A percentile compares a stretch with the other conserved stretches of the same genome.
Evolutionary conservation across 169 alveolate species (phyloP).

Genomic region (Plasmodium falciparum): DNA sequence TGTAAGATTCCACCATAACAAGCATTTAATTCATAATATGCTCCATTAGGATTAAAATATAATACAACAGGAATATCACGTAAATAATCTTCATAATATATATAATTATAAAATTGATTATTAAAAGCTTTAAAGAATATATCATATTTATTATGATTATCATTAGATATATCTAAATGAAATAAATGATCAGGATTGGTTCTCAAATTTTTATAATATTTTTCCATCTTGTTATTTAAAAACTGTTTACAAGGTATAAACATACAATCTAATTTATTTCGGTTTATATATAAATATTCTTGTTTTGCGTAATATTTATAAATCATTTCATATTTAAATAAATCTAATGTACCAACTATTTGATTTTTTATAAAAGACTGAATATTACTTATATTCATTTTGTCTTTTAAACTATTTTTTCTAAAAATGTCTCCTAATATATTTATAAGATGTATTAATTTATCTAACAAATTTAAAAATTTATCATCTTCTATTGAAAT

Average conservation of each 20-base stretch:
- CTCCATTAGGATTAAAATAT: conserved; percentile 72
- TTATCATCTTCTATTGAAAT: conserved; percentile 10
- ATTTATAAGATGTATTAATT: conserved; percentile 21
- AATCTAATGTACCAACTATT: conserved; percentile 71
- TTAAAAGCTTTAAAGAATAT: conserved; percentile 65
- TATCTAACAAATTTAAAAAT: conserved; percentile 20
- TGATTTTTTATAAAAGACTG: conserved; percentile 24
- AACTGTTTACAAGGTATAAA: conserved; percentile 72
- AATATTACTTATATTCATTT: conserved; percentile 11
- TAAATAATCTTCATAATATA: conserved; percentile 61
- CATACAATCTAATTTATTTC: conserved; percentile 60
- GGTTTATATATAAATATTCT: conserved; percentile 36
- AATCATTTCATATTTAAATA: conserved; percentile 62
- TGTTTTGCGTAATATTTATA: conserved; percentile 72
- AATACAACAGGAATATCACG: conserved; percentile 51
- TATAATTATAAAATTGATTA: conserved; percentile 68
- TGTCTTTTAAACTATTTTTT: conserved; percentile 27
- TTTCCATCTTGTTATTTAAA: conserved; percentile 38
- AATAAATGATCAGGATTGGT: background rate
- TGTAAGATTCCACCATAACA: conserved; percentile 39
- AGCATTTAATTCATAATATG: conserved; percentile 73
- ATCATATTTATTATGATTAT: background rate
- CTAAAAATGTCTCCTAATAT: conserved; percentile 47
- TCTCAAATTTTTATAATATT: conserved; percentile 19
- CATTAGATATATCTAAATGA: background rate